Evolutionary conservation across 2,329 filamentous ascomycete species (phyloP), one percentile per base, ranked within the genome.

Genomic region (Trichoderma simmonsii): DNA sequence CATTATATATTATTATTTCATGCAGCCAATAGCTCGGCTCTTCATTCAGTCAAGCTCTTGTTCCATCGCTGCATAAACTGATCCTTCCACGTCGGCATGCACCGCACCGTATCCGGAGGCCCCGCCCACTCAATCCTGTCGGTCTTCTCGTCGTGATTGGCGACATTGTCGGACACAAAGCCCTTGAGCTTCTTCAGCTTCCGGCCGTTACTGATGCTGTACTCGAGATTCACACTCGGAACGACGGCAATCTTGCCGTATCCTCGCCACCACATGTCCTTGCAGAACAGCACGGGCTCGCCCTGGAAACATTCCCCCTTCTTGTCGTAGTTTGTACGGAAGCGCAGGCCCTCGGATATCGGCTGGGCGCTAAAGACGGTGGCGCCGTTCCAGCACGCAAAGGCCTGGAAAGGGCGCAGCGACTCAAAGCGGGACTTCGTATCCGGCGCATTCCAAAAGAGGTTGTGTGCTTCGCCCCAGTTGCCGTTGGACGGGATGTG

Each of bases 311-410:
- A 90, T 76, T 90, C 88, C 5, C 77, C 80, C 9, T 72, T 62
- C 2, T 73, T 60, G 11, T 71, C 60, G 11, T 71, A 70, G 1
- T 73, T 75, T 18, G 79, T 75, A 1, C 88, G 82, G 75, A 90
- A 90, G 6, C 76, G 73, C 3, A 89, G 77, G 11, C 79, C 78
- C 0, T 80, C 78, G 4, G 88, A 71, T 9, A 90, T 76, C 0
- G 87, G 86, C 54, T 79, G 78, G 0, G 86, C 87, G 0, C 79
- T 80, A 66, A 90, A 84, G 0, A 82, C 83, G 0, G 82, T 82
- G 0, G 85, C 86, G 3, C 88, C 89, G 72, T 90, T 89, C 88
- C 88, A 90, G 77, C 89, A 90, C 1, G 87, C 78, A 72, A 88
- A 90, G 0, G 89, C 88, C 76, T 90, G 89, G 72, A 90, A 86